Conservation (phyloP, 371 early-diverging fungal genomes). For the Rhizopus delemar region DNA sequence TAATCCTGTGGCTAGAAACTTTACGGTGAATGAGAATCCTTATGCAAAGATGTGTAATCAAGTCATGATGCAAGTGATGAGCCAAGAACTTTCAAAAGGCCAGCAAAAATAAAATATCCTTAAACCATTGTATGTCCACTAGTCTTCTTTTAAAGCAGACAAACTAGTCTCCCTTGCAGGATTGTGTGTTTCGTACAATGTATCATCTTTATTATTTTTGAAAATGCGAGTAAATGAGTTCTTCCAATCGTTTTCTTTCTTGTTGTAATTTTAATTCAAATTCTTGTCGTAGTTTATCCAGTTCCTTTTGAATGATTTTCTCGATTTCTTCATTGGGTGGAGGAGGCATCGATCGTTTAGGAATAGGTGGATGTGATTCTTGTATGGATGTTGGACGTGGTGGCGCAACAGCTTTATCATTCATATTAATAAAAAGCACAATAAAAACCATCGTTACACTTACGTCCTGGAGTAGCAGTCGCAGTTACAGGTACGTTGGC, state of each 20-base stretch:
- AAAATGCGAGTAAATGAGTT: background rate
- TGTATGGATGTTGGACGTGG: constrained; percentile 16
- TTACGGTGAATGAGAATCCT: constrained; percentile 81
- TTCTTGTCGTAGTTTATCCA: constrained; percentile 47
- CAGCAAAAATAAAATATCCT: background rate
- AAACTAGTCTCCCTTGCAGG: background rate
- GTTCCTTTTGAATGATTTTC: constrained; percentile 38
- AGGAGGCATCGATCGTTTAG: constrained; percentile 47
- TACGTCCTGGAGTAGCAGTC: constrained; percentile 3
- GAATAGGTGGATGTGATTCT: constrained; percentile 27
- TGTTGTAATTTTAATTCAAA: constrained; percentile 42
- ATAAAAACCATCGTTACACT: constrained; percentile 5
- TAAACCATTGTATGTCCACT: too few species aligned
- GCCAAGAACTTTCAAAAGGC: constrained; percentile 31
- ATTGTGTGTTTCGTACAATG: background rate
- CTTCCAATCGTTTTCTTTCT: constrained; percentile 33
- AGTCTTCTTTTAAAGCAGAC: background rate
- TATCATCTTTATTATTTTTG: constrained; percentile 3
- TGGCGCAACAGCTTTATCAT: constrained; percentile 19
- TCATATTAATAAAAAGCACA: background rate
- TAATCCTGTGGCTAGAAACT: constrained; percentile 77
- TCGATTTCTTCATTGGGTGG: constrained; percentile 27
- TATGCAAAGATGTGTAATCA: constrained; percentile 89
- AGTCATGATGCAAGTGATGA: constrained; percentile 72
- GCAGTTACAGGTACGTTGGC: constrained; percentile 7